Evolutionary conservation across 345 rosid genomes (phyloP).

Genomic region (Cardamine chenopodiifolia): DNA sequence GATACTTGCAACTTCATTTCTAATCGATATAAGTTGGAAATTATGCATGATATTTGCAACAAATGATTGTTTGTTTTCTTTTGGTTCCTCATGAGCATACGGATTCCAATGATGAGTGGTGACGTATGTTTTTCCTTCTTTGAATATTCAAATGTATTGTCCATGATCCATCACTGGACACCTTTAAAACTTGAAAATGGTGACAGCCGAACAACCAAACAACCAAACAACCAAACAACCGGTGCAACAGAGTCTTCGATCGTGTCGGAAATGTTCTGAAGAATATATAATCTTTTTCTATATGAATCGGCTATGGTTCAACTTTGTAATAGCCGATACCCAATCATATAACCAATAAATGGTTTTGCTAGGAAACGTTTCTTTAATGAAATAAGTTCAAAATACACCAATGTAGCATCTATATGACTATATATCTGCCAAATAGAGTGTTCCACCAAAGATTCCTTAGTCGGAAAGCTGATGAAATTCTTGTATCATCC

Average conservation of each 20-base stretch:
- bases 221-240: no score
- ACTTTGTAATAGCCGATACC: background rate
- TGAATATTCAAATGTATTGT: background rate
- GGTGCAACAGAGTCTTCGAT: background rate
- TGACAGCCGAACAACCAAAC: background rate
- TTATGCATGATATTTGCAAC: background rate
- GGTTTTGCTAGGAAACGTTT: background rate
- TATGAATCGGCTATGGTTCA: background rate
- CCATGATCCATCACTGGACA: no score
- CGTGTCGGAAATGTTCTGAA: background rate
- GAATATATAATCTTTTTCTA: background rate
- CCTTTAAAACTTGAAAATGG: background rate
- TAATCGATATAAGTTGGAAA: background rate
- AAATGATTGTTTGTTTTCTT: background rate
- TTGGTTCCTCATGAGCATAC: background rate
- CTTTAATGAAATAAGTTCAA: background rate
- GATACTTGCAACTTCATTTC: background rate
- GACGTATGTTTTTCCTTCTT: background rate
- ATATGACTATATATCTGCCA: conserved; percentile 3
- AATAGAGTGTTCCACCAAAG: background rate
- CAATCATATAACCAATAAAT: background rate
- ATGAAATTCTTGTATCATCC: background rate
- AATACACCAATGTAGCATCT: conserved; percentile 1
- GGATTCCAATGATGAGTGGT: background rate
- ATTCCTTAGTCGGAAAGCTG: background rate